Percentiles rank a stretch among this genome's conserved stretches.
phyloP scores from a whole-genome alignment of 164 flowering plant genomes.

The Liriodendron chinense region DNA sequence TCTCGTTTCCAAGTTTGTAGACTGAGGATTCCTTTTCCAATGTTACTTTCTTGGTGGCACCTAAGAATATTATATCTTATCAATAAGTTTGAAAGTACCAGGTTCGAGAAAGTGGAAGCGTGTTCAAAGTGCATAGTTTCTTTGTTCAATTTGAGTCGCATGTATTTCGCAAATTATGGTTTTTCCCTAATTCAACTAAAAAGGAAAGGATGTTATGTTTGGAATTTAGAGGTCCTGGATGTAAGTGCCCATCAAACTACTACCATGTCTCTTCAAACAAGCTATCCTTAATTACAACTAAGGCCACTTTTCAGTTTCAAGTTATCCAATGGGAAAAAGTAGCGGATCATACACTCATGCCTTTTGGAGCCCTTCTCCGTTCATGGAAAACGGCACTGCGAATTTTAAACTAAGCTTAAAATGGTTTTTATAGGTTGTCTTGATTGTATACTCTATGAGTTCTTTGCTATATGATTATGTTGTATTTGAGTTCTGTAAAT shows the following conservation, averaged over 20 bases:
- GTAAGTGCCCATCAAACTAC: slow-evolving; percentile 62
- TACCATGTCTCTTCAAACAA: slow-evolving; percentile 72
- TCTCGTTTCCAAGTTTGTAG: too few relatives aligned
- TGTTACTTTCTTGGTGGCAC: too few relatives aligned
- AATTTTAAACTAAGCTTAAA: neutral
- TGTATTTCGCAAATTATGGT: slow-evolving; percentile 69
- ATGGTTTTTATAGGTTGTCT: neutral
- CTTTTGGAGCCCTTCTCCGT: neutral
- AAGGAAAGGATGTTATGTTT: slow-evolving; percentile 74
- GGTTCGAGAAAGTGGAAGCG: slow-evolving; percentile 95
- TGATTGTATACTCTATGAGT: neutral
- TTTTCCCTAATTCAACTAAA: slow-evolving; percentile 73
- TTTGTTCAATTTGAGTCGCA: slow-evolving; percentile 89
- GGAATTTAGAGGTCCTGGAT: slow-evolving; percentile 67
- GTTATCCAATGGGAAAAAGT: neutral
- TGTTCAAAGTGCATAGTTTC: slow-evolving; percentile 84
- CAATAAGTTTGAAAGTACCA: slow-evolving; percentile 98
- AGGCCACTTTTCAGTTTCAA: neutral
- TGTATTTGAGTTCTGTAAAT: too few relatives aligned
- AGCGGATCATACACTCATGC: neutral
- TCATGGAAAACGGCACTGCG: neutral
- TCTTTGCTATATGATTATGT: neutral
- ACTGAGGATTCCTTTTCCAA: too few relatives aligned
- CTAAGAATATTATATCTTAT: too few relatives aligned
- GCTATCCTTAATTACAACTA: slow-evolving; percentile 15